phyloP scores from a whole-genome alignment of 306 rosid genomes.

The Arachis hypogaea region DNA sequence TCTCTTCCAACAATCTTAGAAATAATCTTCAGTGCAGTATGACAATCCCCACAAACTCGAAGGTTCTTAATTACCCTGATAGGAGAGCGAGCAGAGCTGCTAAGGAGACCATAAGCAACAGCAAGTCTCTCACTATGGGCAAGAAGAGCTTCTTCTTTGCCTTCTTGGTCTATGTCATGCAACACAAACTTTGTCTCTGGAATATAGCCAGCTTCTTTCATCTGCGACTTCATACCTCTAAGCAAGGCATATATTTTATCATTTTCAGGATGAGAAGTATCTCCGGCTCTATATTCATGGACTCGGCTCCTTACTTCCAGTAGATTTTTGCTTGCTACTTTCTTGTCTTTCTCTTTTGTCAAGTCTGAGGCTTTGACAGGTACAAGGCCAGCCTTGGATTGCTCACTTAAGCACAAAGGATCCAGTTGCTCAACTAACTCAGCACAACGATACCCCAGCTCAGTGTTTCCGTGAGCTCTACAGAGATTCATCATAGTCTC shows the following conservation, averaged over 20 bases:
- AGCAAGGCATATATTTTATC: slow-evolving; percentile 65
- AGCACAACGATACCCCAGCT: slow-evolving; percentile 75
- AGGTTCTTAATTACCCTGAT: slow-evolving; percentile 84
- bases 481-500: slow-evolving; percentile 77
- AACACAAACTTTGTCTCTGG: slow-evolving; percentile 81
- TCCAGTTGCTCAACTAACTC: slow-evolving; percentile 72
- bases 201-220: slow-evolving; percentile 86
- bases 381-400: slow-evolving; percentile 73
- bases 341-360: slow-evolving; percentile 62
- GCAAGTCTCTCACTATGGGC: slow-evolving; percentile 90
- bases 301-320: slow-evolving; percentile 74
- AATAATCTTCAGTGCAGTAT: slow-evolving; percentile 51
- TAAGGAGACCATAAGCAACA: slow-evolving; percentile 72
- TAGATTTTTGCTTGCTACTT: slow-evolving; percentile 56
- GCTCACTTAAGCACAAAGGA: slow-evolving; percentile 60
- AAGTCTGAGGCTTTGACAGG: slow-evolving; percentile 61
- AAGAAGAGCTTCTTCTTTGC: slow-evolving; percentile 84
- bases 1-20: slow-evolving; percentile 58
- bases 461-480: slow-evolving; percentile 74
- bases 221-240: slow-evolving; percentile 70
- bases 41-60: slow-evolving; percentile 67
- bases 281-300: slow-evolving; percentile 89
- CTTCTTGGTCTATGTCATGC: slow-evolving; percentile 85
- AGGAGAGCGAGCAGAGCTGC: slow-evolving; percentile 63
- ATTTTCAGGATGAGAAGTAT: slow-evolving; percentile 75